Evolutionary conservation across 148 eudicot species (phyloP).

Genomic region (Rhododendron kiyosumense): DNA sequence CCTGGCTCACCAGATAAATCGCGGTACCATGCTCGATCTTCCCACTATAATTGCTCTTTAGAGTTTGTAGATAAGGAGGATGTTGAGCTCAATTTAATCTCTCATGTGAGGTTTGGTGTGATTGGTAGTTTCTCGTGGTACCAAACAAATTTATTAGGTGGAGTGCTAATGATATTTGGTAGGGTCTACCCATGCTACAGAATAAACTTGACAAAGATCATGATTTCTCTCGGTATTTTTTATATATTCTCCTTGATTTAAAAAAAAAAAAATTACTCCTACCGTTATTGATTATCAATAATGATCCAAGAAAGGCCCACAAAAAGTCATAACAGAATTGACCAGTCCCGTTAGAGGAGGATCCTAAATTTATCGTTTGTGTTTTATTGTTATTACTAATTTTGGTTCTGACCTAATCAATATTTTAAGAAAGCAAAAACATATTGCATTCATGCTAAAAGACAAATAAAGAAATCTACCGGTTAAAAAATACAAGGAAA

Average conservation of each 20-base stretch:
- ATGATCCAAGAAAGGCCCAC: neutral
- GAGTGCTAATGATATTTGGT: neutral
- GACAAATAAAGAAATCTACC: no score
- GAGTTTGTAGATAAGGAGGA: neutral
- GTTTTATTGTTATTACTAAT: neutral
- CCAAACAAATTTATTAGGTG: neutral
- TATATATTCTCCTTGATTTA: neutral
- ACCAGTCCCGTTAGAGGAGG: neutral
- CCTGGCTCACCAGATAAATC: no score
- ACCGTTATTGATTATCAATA: neutral
- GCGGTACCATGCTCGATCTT: no score
- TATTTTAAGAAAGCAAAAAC: neutral
- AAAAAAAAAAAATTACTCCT: no score
- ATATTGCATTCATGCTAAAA: no score
- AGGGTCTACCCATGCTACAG: neutral
- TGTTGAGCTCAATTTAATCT: neutral
- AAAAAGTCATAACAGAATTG: neutral
- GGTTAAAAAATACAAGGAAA: no score
- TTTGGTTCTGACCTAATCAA: neutral
- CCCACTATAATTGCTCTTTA: neutral
- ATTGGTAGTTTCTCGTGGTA: neutral
- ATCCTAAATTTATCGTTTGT: neutral
- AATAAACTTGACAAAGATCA: neutral
- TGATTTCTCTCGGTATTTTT: neutral
- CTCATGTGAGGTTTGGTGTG: neutral